Percentiles rank a stretch among this genome's conserved stretches.
These are phyloP conservation scores for Backusella circina DNA, from an alignment of 192 early-diverging fungal genomes.

Conservation along the genomic window DNA sequence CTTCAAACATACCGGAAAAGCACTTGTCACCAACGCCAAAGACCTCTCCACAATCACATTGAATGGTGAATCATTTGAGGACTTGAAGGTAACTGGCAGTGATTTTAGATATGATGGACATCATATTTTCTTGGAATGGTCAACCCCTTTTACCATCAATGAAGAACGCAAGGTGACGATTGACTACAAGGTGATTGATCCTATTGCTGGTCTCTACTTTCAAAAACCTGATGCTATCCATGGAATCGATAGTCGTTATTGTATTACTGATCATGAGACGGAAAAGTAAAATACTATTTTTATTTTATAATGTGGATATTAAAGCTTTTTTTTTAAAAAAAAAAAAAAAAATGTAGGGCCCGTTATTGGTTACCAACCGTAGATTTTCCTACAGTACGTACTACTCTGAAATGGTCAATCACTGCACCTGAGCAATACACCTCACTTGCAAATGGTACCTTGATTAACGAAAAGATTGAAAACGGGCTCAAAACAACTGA, in stretches of 20 bases:
- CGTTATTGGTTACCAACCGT: constrained; percentile 53
- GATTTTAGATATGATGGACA: constrained; percentile 35
- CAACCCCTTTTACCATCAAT: constrained; percentile 24
- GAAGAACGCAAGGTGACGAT: constrained; percentile 32
- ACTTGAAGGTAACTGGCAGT: constrained; percentile 19
- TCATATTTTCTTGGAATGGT: constrained; percentile 32
- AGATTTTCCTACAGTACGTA: constrained; percentile 46
- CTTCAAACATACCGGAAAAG: not conserved
- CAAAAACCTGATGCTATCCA: constrained; percentile 31
- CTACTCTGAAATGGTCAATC: constrained; percentile 37
- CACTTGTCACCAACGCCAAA: not conserved
- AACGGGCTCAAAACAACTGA: not conserved
- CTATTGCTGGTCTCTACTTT: constrained; percentile 46
- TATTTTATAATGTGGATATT: not conserved
- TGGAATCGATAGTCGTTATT: constrained; percentile 27
- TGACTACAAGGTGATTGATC: constrained; percentile 27
- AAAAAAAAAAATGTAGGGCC: constrained; percentile 26
- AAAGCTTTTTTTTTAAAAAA: no score
- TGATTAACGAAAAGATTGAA: not conserved
- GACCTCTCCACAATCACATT: constrained; percentile 24
- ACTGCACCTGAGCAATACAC: constrained; percentile 37
- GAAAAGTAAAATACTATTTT: constrained; percentile 23
- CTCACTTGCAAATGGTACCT: constrained; percentile 46
- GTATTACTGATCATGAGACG: constrained; percentile 49
- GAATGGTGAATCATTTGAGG: constrained; percentile 34